Evolutionary conservation across 208 protist species (phyloP).

Genomic region (Vickermania spadyakhi): DNA sequence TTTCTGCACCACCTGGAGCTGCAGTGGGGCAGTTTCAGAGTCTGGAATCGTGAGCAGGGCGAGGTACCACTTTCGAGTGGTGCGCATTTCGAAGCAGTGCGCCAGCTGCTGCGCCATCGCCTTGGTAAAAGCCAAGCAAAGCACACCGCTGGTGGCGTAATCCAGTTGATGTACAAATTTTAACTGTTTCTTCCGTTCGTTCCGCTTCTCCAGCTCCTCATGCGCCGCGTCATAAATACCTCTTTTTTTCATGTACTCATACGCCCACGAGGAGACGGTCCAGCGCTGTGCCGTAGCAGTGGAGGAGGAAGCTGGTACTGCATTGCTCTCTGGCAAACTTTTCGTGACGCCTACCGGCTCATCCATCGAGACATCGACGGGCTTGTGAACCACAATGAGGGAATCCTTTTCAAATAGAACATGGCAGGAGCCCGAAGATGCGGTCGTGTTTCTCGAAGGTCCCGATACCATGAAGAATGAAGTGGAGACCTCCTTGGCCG

Average conservation of each 20-base stretch:
- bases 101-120: constrained; percentile 59
- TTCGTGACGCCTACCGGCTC: constrained; percentile 5
- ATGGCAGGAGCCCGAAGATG: too few relatives aligned
- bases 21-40: background rate
- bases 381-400: constrained; percentile 86
- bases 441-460: too few relatives aligned
- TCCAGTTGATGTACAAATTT: constrained; percentile 92
- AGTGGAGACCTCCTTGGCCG: too few relatives aligned
- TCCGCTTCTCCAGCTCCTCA: constrained; percentile 13
- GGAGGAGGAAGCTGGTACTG: background rate
- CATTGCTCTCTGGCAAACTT: background rate
- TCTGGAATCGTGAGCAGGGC: constrained; percentile 32
- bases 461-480: too few relatives aligned
- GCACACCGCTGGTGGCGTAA: constrained; percentile 80
- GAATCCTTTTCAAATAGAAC: constrained; percentile 57
- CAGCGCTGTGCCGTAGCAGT: background rate
- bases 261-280: constrained; percentile 55
- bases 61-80: constrained; percentile 67
- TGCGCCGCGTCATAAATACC: constrained; percentile 16
- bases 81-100: constrained; percentile 85
- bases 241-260: constrained; percentile 19
- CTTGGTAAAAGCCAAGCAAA: constrained; percentile 83
- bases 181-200: constrained; percentile 38
- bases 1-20: background rate
- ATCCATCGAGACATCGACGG: constrained; percentile 78